Percentiles rank a stretch among this genome's conserved stretches.
phyloP scores from a whole-genome alignment of 2,329 filamentous ascomycete species.

The Aspergillus ibericus region DNA sequence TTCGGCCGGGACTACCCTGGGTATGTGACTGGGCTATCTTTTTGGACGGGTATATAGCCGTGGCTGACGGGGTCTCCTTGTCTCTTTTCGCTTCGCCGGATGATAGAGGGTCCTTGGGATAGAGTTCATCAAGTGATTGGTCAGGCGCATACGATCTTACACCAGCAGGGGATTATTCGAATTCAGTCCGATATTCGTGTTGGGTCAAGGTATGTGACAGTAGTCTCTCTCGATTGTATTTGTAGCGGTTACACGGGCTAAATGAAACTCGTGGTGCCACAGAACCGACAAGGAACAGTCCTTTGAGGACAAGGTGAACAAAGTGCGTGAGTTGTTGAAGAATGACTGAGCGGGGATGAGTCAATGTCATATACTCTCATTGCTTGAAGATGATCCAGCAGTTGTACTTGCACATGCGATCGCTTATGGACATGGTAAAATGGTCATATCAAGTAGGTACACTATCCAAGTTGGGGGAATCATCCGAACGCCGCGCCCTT shows the following conservation, averaged over 20 bases:
- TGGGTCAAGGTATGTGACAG: conserved; percentile 65
- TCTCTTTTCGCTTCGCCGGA: neutral
- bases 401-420: neutral
- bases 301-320: conserved; percentile 74
- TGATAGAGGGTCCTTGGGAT: conserved; percentile 83
- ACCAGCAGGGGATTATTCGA: conserved; percentile 72
- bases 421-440: neutral
- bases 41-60: neutral
- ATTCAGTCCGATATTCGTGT: conserved; percentile 88
- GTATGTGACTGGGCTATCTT: conserved; percentile 50
- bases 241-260: conserved; percentile 7
- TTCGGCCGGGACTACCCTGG: conserved; percentile 87
- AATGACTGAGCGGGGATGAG: conserved; percentile 15
- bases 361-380: neutral
- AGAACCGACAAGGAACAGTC: conserved; percentile 85
- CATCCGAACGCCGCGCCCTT: conserved; percentile 4
- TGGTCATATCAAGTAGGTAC: conserved; percentile 3
- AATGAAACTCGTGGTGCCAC: conserved; percentile 4
- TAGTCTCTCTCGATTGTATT: neutral
- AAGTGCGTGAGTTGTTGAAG: conserved; percentile 56
- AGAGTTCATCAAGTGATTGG: conserved; percentile 81
- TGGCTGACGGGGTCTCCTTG: conserved; percentile 8
- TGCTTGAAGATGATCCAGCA: neutral
- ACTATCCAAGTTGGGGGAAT: conserved; percentile 5
- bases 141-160: conserved; percentile 78